These are phyloP conservation scores for Cercophora newfieldiana DNA, from an alignment of 495 filamentous ascomycete species.

Conservation along the genomic window DNA sequence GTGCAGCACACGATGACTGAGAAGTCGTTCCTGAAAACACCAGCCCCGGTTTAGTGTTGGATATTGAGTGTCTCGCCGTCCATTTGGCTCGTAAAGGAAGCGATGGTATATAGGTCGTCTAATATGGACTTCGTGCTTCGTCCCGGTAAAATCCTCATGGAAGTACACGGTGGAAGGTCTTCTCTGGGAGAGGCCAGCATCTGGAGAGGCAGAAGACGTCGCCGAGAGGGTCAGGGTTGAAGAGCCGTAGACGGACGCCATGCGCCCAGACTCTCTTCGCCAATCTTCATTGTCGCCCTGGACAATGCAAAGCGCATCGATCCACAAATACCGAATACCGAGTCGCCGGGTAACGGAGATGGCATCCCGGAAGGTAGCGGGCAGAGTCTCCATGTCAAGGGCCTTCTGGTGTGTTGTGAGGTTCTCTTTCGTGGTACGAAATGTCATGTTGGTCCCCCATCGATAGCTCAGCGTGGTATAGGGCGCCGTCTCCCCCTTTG, in stretches of 20 bases:
- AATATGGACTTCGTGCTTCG: neutral
- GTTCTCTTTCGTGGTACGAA: neutral
- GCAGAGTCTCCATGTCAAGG: constrained; percentile 17
- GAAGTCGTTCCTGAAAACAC: neutral
- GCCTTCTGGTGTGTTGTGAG: constrained; percentile 8
- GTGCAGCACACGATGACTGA: neutral
- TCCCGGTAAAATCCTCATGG: neutral
- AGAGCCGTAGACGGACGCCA: neutral
- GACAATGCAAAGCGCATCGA: constrained; percentile 43
- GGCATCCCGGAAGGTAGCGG: constrained; percentile 27
- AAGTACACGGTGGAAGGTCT: neutral
- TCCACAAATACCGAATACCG: constrained; percentile 31
- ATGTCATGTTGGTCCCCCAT: neutral
- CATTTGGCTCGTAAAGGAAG: neutral
- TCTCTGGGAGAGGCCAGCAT: neutral
- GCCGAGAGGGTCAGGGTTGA: neutral
- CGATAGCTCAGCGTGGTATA: neutral
- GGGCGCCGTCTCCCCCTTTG: neutral
- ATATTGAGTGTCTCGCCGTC: neutral
- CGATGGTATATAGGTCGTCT: neutral
- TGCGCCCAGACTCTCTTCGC: neutral
- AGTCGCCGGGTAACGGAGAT: constrained; percentile 20
- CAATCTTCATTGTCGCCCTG: constrained; percentile 24
- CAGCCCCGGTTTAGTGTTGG: neutral
- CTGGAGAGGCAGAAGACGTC: neutral